Evolutionary conservation across 2,329 filamentous ascomycete genomes (phyloP).

Genomic region (Alternaria gansuensis): DNA sequence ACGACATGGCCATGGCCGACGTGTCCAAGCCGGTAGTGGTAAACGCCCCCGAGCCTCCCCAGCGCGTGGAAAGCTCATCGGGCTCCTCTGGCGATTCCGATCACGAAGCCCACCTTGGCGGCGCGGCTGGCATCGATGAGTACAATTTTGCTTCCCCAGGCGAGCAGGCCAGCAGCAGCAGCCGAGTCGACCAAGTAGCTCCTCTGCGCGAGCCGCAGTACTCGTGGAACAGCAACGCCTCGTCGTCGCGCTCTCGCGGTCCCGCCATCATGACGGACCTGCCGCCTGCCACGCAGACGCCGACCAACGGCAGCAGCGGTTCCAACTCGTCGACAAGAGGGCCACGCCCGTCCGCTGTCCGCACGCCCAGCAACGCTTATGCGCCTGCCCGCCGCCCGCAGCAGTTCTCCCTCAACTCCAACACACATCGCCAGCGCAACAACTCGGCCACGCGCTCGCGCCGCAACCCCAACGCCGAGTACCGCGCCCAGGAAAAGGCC

Average conservation of each 20-base stretch:
- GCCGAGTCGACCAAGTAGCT: constrained; percentile 45
- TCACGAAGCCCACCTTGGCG: constrained; percentile 56
- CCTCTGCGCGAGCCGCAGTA: constrained; percentile 39
- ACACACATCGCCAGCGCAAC: constrained; percentile 62
- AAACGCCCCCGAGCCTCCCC: constrained; percentile 37
- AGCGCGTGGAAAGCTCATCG: constrained; percentile 52
- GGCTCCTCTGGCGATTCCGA: constrained; percentile 57
- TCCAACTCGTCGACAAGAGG: constrained; percentile 32
- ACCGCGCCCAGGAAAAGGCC: constrained; percentile 87
- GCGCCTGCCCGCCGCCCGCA: constrained; percentile 59
- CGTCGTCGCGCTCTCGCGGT: constrained; percentile 38
- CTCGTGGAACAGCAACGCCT: constrained; percentile 36
- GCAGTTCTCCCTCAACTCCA: constrained; percentile 57
- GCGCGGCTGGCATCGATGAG: constrained; percentile 55
- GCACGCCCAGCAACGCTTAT: constrained; percentile 62
- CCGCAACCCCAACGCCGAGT: constrained; percentile 75
- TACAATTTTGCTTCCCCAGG: constrained; percentile 54
- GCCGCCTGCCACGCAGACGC: constrained; percentile 33
- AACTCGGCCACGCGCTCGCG: constrained; percentile 64
- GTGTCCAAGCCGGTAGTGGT: constrained; percentile 43
- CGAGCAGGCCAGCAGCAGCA: constrained; percentile 32
- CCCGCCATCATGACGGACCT: constrained; percentile 40
- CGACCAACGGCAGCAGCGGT: constrained; percentile 38
- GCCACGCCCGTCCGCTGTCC: constrained; percentile 54
- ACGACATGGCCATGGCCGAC: constrained; percentile 36